phyloP scores from a whole-genome alignment of 2,329 filamentous ascomycete species.

The Fusarium anthophilum region DNA sequence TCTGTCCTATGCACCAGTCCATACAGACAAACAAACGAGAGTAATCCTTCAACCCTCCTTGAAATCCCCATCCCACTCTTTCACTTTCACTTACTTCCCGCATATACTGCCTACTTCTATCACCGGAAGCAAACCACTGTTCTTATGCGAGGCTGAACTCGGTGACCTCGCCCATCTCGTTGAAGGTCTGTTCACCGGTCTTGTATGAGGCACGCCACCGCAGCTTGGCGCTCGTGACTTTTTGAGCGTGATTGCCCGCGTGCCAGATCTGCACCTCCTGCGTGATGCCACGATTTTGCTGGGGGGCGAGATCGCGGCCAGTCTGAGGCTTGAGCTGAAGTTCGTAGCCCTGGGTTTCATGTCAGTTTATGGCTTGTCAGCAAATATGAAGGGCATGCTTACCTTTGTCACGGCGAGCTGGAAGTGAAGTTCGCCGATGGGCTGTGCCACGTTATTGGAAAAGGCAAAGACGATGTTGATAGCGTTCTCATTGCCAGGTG shows the following conservation, averaged over 20 bases:
- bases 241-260: constrained; percentile 72
- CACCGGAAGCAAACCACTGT: neutral
- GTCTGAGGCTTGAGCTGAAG: constrained; percentile 87
- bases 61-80: neutral
- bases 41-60: neutral
- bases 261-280: constrained; percentile 82
- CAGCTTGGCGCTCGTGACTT: constrained; percentile 85
- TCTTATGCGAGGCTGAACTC: constrained; percentile 76
- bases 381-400: constrained; percentile 19
- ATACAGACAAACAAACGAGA: constrained; percentile 1
- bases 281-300: constrained; percentile 77
- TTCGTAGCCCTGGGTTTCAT: constrained; percentile 72
- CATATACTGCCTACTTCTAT: neutral
- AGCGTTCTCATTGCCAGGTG: constrained; percentile 60
- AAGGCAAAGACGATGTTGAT: constrained; percentile 82
- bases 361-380: neutral
- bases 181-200: constrained; percentile 70
- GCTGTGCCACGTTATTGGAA: constrained; percentile 78
- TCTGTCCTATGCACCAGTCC: constrained; percentile 10
- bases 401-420: constrained; percentile 95
- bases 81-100: neutral
- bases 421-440: constrained; percentile 84
- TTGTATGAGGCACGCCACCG: constrained; percentile 88
- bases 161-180: constrained; percentile 86
- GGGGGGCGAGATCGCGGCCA: constrained; percentile 77